phyloP scores from a whole-genome alignment of 1,284 basidiomycete genomes.

The Malassezia dermatis region DNA sequence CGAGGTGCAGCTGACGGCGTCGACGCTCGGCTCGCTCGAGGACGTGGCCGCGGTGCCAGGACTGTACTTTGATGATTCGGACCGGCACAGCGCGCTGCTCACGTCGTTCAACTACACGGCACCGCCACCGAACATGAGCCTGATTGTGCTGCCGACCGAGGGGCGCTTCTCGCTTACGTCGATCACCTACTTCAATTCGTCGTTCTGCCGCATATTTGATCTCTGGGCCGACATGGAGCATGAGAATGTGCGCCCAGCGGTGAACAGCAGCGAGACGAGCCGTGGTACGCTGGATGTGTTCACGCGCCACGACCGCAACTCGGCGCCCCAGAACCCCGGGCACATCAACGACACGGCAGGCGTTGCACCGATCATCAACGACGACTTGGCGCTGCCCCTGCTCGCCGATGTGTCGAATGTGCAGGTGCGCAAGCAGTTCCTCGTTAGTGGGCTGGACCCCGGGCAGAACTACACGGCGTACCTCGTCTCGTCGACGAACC shows the following conservation, averaged over 20 bases:
- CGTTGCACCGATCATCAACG: background rate
- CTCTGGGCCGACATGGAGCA: conserved; percentile 19
- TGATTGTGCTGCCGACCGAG: conserved; percentile 36
- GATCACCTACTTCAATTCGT: conserved; percentile 38
- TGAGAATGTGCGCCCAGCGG: conserved; percentile 8
- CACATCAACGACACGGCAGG: conserved; percentile 12
- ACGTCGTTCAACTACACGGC: conserved; percentile 40
- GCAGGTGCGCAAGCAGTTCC: conserved; percentile 27
- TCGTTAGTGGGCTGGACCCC: conserved; percentile 27
- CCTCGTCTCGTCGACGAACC: conserved; percentile 32
- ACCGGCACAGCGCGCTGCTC: conserved; percentile 38
- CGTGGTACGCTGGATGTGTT: conserved; percentile 21
- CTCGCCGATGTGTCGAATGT: background rate
- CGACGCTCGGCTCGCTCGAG: conserved; percentile 26
- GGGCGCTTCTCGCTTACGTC: conserved; percentile 25
- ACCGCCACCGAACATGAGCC: conserved; percentile 26
- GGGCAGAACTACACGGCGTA: conserved; percentile 49
- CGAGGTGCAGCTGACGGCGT: conserved; percentile 24
- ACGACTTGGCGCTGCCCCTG: background rate
- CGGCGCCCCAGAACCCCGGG: background rate
- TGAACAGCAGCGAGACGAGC: conserved; percentile 32
- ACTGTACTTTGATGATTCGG: conserved; percentile 43
- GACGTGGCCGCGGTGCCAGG: conserved; percentile 21
- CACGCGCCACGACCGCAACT: conserved; percentile 4
- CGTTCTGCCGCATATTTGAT: conserved; percentile 42